Base-by-base conservation (phyloP, 345 rosid genomes). In the Stellera chamaejasme region DNA sequence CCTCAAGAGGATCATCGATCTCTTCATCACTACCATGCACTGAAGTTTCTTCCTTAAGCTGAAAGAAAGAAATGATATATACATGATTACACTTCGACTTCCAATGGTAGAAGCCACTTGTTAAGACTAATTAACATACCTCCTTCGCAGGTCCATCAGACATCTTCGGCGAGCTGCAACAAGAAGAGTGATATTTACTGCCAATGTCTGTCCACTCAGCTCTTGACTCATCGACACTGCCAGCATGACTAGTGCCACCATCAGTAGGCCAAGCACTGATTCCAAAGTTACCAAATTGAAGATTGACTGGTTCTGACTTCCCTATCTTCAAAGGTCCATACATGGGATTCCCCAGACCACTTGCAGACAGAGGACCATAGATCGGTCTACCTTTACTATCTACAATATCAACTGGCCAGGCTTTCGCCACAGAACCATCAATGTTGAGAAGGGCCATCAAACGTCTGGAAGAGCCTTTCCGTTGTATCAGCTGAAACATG, bases 1-100 rank as follows among this genome's bases (percentile, higher is more conserved):
- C 66, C 54, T 84, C 96, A 6, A 74, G 83, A 52, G 79, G 85
- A 59, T 90, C 97, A 60, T 84, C 91, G 27, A 67, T 87, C 75
- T 90, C 97, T 66, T 90, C 97, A 55, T 90, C 97, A 50, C 97
- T 90, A 43, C 95, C 97, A 66, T 84, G 72, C 55, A 90, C 97
- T 0, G 95, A 90, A 2, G 77, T 83, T 48, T 81, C 95, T 66
- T 87, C 97, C 79, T 80, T 90, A 39, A 77, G 90, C 97, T 90
- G 71, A 63, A 60, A 44, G 4, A 46, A 6, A 56, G 39, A 63
- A 13, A 16, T 5, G 47, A 16, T 4, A 3, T 6, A 28, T 3
- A 3, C 36, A n/a, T n/a, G n/a, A 1, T 28, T 28, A 28, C 5
- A 6, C 6, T 28, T 28, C 36, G 3, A 28, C 1, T 28, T 28